Percentiles rank a stretch among this genome's conserved stretches.
Evolutionary conservation across 768 basidiomycete genomes (phyloP).

Genomic region (Hebeloma cylindrosporum): DNA sequence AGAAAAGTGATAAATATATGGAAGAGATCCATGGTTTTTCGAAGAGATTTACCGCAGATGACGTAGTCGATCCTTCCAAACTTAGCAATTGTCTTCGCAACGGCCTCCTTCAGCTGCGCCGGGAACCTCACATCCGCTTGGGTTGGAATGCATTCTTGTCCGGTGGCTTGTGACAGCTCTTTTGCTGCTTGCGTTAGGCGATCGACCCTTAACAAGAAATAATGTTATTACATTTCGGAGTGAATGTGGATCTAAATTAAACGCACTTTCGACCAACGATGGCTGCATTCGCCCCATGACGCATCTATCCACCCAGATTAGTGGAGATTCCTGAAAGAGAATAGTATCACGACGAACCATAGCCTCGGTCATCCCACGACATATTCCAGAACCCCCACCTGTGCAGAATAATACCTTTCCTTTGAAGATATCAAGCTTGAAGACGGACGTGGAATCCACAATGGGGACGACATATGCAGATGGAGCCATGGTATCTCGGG

Average conservation of each 20-base stretch:
- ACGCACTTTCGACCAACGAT: slow-evolving; percentile 88
- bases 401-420: slow-evolving; percentile 92
- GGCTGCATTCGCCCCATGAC: slow-evolving; percentile 74
- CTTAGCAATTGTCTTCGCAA: slow-evolving; percentile 65
- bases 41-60: slow-evolving; percentile 87
- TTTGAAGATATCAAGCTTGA: slow-evolving; percentile 80
- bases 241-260: slow-evolving; percentile 1
- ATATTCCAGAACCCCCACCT: slow-evolving; percentile 92
- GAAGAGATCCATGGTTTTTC: slow-evolving; percentile 15
- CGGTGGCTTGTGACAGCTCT: slow-evolving; percentile 70
- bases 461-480: slow-evolving; percentile 43
- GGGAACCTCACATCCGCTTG: slow-evolving; percentile 85
- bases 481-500: slow-evolving; percentile 37
- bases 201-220: slow-evolving; percentile 51
- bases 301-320: slow-evolving; percentile 52
- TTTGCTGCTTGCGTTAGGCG: slow-evolving; percentile 68
- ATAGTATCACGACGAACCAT: slow-evolving; percentile 51
- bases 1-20: not conserved
- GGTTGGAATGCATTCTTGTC: slow-evolving; percentile 65
- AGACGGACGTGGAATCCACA: slow-evolving; percentile 58
- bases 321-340: slow-evolving; percentile 2
- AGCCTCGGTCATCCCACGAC: slow-evolving; percentile 82
- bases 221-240: not conserved
- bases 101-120: slow-evolving; percentile 70
- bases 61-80: slow-evolving; percentile 94